Base-by-base conservation (phyloP, 2,329 filamentous ascomycete species). In the Diaporthe nobilis region DNA sequence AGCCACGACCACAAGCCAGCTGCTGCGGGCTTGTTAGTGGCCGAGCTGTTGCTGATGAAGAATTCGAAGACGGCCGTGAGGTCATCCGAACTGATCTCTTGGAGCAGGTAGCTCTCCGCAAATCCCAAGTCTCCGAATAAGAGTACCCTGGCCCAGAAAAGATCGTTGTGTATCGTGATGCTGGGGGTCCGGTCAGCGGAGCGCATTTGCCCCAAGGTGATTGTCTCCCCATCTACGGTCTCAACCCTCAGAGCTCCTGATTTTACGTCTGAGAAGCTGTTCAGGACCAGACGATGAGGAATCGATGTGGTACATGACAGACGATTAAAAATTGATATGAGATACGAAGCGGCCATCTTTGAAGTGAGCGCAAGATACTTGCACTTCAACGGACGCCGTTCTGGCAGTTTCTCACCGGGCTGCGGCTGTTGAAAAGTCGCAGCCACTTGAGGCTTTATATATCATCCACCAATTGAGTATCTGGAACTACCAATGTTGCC, bases 61-160 rank as follows among this genome's bases (percentile, higher is more conserved):
- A 77, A 76, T n/a, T 73, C 67, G 34, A 77, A 58, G 8, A 76
- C 57, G 37, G 67, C 47, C 17, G 71, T 77, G 49, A 74, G 74
- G 37, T 76, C 71, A 4, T 67, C 47, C n/a, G 74, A 71, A 53
- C 74, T 72, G 25, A 77, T 76, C 53, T 77, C 74, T 1, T 49
- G 51, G n/a, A 74, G 65, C 65, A 77, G 67, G 37, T 77, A 77
- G 71, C 76, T 77, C 58, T 77, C 63, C 37, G 76, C 58, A 34
- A 77, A 77, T 6, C 76, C 76, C 20, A 76, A 61, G 47, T 76
- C 76, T 7, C 76, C 76, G 6, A 68, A 55, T 0, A 70, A 37
- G n/a, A 77, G 58, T 3, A 77, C 74, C 22, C 76, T 68, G 39
- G 61, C 15, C 76, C 76, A 77, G 60, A 77, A 77, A 10, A 57